phyloP scores from a whole-genome alignment of 1,139 yeast species.

The Blastobotrys arbuscula region DNA sequence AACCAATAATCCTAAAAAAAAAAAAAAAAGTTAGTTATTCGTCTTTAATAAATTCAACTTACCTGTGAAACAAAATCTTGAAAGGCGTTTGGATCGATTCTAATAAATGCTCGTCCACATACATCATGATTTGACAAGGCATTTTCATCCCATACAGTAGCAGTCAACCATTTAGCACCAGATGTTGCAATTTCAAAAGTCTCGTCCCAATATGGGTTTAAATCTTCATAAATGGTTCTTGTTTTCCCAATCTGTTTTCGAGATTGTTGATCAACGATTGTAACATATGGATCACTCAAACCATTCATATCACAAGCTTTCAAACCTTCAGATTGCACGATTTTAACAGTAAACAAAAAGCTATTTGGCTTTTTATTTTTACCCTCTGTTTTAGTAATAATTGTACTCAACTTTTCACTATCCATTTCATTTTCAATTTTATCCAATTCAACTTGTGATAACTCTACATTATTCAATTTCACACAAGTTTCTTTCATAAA shows the following conservation, averaged over 20 bases:
- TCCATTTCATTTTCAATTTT: constrained; percentile 57
- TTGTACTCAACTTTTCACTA: constrained; percentile 53
- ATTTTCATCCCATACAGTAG: constrained; percentile 72
- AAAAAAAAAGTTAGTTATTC: constrained; percentile 24
- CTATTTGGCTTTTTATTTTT: constrained; percentile 36
- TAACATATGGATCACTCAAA: constrained; percentile 60
- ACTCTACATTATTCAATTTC: constrained; percentile 66
- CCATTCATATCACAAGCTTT: constrained; percentile 49
- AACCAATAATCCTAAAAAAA: constrained; percentile 46
- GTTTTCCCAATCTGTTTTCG: constrained; percentile 66
- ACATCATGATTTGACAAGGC: constrained; percentile 52
- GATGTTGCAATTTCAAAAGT: constrained; percentile 57
- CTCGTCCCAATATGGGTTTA: constrained; percentile 86
- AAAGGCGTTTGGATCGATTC: constrained; percentile 59
- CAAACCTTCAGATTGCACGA: constrained; percentile 68
- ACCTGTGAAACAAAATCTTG: constrained; percentile 56
- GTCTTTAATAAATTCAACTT: constrained; percentile 7
- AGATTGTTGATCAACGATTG: constrained; percentile 55
- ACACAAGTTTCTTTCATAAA: constrained; percentile 65
- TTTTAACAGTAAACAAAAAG: constrained; percentile 60
- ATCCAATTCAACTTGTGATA: constrained; percentile 53
- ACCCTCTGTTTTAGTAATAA: constrained; percentile 35
- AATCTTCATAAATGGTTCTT: constrained; percentile 52
- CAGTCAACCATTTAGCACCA: constrained; percentile 40
- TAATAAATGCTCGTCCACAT: constrained; percentile 62